Percentiles rank a stretch among this genome's conserved stretches.
Evolutionary conservation across 2,329 filamentous ascomycete species (phyloP).

Genomic region (Diaporthe caulivora): DNA sequence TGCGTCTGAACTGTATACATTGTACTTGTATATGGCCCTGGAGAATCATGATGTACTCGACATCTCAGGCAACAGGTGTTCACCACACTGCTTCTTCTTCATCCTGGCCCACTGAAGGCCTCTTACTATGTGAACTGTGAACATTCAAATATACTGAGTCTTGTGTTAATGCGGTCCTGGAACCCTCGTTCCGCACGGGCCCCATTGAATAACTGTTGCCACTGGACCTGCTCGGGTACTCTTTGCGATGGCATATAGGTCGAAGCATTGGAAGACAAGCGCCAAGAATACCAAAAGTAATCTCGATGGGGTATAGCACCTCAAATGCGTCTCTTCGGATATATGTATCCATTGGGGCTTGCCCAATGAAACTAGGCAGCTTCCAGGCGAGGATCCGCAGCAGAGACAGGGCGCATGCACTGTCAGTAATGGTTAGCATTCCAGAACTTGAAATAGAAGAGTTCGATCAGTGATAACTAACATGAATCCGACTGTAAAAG

Average conservation of each 20-base stretch:
- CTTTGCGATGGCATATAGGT: constrained; percentile 32
- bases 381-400: constrained; percentile 32
- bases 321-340: constrained; percentile 30
- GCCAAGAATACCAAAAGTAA: constrained; percentile 33
- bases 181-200: background rate
- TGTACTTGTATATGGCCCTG: too few relatives aligned
- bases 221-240: constrained; percentile 30
- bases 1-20: background rate
- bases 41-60: too few relatives aligned
- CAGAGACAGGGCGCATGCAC: constrained; percentile 28
- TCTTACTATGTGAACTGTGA: background rate
- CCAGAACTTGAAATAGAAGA: background rate
- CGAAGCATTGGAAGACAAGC: constrained; percentile 35
- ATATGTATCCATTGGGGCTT: background rate
- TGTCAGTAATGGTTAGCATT: background rate
- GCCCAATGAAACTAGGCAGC: constrained; percentile 19
- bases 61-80: background rate
- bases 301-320: constrained; percentile 24
- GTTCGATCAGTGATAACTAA: background rate
- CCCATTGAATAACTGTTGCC: constrained; percentile 30
- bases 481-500: constrained; percentile 32
- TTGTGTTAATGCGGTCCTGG: constrained; percentile 21
- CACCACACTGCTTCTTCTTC: constrained; percentile 17
- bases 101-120: constrained; percentile 3
- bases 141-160: background rate